Evolutionary conservation across 2,329 filamentous ascomycete genomes (phyloP).

Genomic region (Xylaria multiplex): DNA sequence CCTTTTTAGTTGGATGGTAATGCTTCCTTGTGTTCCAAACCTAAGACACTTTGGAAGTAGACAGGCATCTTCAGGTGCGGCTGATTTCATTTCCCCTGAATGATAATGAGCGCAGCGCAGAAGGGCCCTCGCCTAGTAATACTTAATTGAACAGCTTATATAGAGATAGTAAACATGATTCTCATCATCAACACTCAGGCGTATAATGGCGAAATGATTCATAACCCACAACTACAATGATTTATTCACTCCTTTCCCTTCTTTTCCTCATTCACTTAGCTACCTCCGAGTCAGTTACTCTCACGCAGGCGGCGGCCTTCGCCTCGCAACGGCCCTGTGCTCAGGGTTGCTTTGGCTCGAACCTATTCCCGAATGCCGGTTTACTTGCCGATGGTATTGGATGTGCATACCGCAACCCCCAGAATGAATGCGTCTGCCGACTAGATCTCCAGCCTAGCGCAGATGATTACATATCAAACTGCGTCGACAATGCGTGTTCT

Average conservation of each 20-base stretch:
- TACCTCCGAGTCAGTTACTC: slow-evolving; percentile 2
- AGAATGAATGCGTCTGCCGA: slow-evolving; percentile 28
- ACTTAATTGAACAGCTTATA: neutral
- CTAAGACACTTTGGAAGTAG: neutral
- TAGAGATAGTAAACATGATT: neutral
- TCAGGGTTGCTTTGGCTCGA: slow-evolving; percentile 9
- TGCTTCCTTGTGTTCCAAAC: neutral
- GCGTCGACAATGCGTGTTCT: slow-evolving; percentile 10
- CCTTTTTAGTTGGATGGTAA: neutral
- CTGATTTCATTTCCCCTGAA: slow-evolving; percentile 11
- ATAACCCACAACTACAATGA: slow-evolving; percentile 1
- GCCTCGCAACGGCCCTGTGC: slow-evolving; percentile 28
- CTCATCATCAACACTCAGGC: neutral
- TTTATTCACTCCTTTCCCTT: neutral
- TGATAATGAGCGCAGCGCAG: neutral
- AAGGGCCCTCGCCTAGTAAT: neutral
- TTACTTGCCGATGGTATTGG: slow-evolving; percentile 17
- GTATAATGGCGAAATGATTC: neutral
- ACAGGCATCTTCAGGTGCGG: slow-evolving; percentile 14
- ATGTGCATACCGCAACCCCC: neutral
- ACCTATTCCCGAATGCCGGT: neutral
- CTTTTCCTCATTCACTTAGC: slow-evolving; percentile 2
- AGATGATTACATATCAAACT: slow-evolving; percentile 13
- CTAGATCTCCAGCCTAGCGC: slow-evolving; percentile 17
- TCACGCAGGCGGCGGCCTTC: slow-evolving; percentile 6